A percentile compares a stretch with the other conserved stretches of the same genome.
phyloP scores from a whole-genome alignment of 2,329 filamentous ascomycete genomes.

The Hypoxylon sp. region DNA sequence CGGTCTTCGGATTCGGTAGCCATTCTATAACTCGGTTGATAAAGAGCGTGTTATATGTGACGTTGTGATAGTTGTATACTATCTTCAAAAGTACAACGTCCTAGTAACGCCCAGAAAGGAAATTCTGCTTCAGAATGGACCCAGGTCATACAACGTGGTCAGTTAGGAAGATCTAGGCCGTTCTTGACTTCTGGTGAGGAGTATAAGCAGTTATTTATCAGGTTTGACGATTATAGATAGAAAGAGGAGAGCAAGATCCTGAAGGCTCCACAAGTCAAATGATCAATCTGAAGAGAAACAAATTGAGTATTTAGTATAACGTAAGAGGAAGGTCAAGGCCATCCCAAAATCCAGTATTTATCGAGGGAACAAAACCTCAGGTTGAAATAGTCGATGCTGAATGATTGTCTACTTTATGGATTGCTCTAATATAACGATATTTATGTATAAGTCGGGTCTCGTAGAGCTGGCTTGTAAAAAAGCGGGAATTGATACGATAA shows the following conservation, averaged over 20 bases:
- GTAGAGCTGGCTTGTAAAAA: slow-evolving; percentile 35
- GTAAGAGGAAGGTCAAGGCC: slow-evolving; percentile 20
- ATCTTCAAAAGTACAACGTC: slow-evolving; percentile 5
- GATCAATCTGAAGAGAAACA: slow-evolving; percentile 7
- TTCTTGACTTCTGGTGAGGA: slow-evolving; percentile 18
- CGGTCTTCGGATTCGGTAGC: slow-evolving; percentile 52
- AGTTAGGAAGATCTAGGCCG: slow-evolving; percentile 8
- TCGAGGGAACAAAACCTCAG: slow-evolving; percentile 20
- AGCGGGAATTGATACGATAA: slow-evolving; percentile 34
- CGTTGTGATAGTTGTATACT: background rate
- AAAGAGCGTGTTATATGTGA: slow-evolving; percentile 25
- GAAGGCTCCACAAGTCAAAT: slow-evolving; percentile 21
- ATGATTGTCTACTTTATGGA: slow-evolving; percentile 21
- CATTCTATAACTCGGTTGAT: slow-evolving; percentile 57
- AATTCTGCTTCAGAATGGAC: slow-evolving; percentile 5
- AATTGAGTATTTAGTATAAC: slow-evolving; percentile 22
- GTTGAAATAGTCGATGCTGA: slow-evolving; percentile 28
- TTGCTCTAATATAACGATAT: slow-evolving; percentile 28
- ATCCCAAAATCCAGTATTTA: slow-evolving; percentile 18
- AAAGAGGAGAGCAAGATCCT: slow-evolving; percentile 9
- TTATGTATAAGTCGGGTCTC: slow-evolving; percentile 33
- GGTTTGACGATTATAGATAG: slow-evolving; percentile 16
- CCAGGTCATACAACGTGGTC: slow-evolving; percentile 17
- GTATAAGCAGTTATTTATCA: slow-evolving; percentile 14
- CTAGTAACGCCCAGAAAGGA: background rate